Evolutionary conservation across 2,329 filamentous ascomycete species (phyloP).

Genomic region (Diaporthe helianthi): DNA sequence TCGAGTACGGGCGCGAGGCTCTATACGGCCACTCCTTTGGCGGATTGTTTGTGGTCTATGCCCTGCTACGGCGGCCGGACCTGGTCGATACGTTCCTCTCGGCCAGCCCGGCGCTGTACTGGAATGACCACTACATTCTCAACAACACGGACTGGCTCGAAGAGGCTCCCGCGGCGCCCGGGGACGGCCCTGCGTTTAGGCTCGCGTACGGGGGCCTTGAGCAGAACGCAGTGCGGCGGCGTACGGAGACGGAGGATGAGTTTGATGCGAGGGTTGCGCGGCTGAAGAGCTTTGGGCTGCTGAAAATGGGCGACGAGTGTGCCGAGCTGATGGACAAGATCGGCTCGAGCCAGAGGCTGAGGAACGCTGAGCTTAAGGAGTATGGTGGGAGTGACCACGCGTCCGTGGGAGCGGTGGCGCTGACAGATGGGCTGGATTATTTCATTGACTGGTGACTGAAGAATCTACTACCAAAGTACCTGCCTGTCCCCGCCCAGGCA

Average conservation of each 20-base stretch:
- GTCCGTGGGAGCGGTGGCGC: conserved; percentile 35
- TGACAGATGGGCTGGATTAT: conserved; percentile 39
- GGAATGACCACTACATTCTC: conserved; percentile 37
- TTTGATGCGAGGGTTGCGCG: conserved; percentile 35
- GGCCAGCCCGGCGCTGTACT: conserved; percentile 37
- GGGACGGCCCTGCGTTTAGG: conserved; percentile 37
- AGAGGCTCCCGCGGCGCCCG: conserved; percentile 15
- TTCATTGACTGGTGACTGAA: conserved; percentile 39
- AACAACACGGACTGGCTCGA: conserved; percentile 34
- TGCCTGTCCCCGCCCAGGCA: too few species aligned
- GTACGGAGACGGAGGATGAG: conserved; percentile 37
- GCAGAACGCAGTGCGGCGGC: conserved; percentile 35
- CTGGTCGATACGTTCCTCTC: conserved; percentile 40
- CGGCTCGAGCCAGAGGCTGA: conserved; percentile 32
- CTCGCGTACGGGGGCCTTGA: conserved; percentile 38
- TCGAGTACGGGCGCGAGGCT: conserved; percentile 37
- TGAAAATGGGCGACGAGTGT: conserved; percentile 35
- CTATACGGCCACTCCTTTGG: conserved; percentile 41
- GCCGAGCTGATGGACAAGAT: conserved; percentile 37
- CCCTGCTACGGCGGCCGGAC: conserved; percentile 36
- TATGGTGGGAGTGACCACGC: conserved; percentile 39
- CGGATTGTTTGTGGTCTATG: conserved; percentile 38
- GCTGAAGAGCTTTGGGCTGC: conserved; percentile 24
- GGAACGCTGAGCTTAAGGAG: conserved; percentile 38
- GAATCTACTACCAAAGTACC: background rate